Evolutionary conservation across 495 filamentous ascomycete genomes (phyloP).

Genomic region (Cetradonia linearis): DNA sequence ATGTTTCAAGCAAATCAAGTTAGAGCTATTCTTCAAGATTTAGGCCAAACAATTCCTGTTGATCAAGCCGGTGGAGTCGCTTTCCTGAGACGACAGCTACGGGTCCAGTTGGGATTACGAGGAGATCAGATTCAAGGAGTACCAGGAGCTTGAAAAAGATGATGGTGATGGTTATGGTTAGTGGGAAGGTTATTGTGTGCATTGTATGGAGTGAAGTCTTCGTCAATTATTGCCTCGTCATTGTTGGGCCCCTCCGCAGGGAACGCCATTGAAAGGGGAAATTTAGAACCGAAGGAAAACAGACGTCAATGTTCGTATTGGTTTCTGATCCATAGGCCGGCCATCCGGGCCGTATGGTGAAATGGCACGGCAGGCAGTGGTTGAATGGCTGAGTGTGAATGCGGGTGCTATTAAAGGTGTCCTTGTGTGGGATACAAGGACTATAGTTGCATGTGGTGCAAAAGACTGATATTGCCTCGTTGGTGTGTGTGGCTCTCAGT

Average conservation of each 20-base stretch:
- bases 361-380: not conserved
- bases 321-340: not conserved
- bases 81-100: no score
- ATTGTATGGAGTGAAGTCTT: not conserved
- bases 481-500: not conserved
- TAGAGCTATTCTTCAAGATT: no score
- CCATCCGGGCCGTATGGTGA: not conserved
- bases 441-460: no score
- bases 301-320: not conserved
- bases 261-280: constrained; percentile 4
- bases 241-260: constrained; percentile 18
- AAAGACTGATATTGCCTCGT: not conserved
- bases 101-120: no score
- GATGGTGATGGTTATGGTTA: no score
- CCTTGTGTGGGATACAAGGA: not conserved
- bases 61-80: no score
- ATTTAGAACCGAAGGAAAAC: not conserved
- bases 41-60: no score
- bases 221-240: constrained; percentile 9
- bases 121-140: no score
- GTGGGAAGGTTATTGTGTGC: constrained; percentile 5
- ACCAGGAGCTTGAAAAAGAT: no score
- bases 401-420: not conserved
- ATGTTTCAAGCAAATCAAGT: no score
- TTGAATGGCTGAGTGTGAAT: not conserved